Conservation (phyloP, 768 basidiomycete species). For the Psilocybe subaeruginosa region DNA sequence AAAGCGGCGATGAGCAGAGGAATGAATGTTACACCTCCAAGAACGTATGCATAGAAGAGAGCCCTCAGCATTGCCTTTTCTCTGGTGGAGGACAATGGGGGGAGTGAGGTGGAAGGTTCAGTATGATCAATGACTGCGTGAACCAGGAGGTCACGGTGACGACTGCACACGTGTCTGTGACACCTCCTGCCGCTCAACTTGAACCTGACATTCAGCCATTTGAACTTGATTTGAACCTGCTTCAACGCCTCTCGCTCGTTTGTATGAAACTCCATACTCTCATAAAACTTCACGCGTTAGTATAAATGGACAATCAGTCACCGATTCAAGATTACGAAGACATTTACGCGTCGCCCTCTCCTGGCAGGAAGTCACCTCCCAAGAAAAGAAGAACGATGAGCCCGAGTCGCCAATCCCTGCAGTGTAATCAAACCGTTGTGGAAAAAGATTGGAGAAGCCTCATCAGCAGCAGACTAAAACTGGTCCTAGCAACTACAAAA, state of each 20-base stretch:
- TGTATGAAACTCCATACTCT: too few relatives aligned
- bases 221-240: too few relatives aligned
- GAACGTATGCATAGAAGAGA: constrained; percentile 80
- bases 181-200: background rate
- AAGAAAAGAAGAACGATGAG: too few relatives aligned
- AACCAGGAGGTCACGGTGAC: constrained; percentile 15
- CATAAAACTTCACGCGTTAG: too few relatives aligned
- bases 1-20: constrained; percentile 68
- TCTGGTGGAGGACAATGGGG: constrained; percentile 13
- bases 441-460: too few relatives aligned
- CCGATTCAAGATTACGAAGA: background rate
- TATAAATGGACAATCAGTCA: background rate
- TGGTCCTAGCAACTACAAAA: background rate
- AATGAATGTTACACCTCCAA: constrained; percentile 90
- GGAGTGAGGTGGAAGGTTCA: constrained; percentile 4
- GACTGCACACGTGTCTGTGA: constrained; percentile 24
- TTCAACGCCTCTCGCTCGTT: too few relatives aligned
- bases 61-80: constrained; percentile 64
- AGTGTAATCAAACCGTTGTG: too few relatives aligned
- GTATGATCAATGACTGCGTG: constrained; percentile 2
- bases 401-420: too few relatives aligned
- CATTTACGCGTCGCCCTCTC: background rate
- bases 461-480: too few relatives aligned
- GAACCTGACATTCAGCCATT: too few relatives aligned
- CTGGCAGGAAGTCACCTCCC: too few relatives aligned